phyloP scores from a whole-genome alignment of 2,329 filamentous ascomycete species.

The Botryosphaeria dothidea region DNA sequence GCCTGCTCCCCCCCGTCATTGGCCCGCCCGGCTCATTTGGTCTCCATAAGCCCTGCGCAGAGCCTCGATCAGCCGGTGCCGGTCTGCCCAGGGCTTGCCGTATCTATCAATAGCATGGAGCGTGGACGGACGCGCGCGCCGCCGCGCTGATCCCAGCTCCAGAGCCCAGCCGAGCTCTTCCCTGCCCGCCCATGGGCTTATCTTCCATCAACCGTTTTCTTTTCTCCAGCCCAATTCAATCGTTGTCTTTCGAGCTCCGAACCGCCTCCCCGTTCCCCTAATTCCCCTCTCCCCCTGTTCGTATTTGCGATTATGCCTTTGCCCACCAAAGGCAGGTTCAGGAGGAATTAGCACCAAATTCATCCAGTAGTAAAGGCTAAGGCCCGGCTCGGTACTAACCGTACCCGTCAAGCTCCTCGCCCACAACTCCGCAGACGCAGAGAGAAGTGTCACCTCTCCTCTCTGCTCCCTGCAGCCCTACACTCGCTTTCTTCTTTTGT shows the following conservation, averaged over 20 bases:
- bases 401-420: not conserved
- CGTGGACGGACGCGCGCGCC: not conserved
- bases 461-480: conserved; percentile 17
- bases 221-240: not conserved
- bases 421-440: not conserved
- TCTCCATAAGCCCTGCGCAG: conserved; percentile 1
- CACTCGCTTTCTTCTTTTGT: conserved; percentile 14
- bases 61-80: conserved; percentile 14
- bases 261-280: not conserved
- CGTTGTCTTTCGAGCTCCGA: not conserved
- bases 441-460: not conserved
- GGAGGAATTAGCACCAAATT: conserved; percentile 1
- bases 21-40: conserved; percentile 4
- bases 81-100: conserved; percentile 3
- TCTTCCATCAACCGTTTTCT: not conserved
- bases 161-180: conserved; percentile 3
- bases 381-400: conserved; percentile 12
- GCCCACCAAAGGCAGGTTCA: not conserved
- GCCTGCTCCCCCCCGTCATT: not conserved
- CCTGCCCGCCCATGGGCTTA: conserved; percentile 3
- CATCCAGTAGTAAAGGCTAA: not conserved
- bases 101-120: conserved; percentile 11
- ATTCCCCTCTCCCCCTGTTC: not conserved
- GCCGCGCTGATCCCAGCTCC: conserved; percentile 5
- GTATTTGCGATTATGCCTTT: conserved; percentile 14